Evolutionary conservation across 257 asterid genomes (phyloP).

Genomic region (Solanum neorickii): DNA sequence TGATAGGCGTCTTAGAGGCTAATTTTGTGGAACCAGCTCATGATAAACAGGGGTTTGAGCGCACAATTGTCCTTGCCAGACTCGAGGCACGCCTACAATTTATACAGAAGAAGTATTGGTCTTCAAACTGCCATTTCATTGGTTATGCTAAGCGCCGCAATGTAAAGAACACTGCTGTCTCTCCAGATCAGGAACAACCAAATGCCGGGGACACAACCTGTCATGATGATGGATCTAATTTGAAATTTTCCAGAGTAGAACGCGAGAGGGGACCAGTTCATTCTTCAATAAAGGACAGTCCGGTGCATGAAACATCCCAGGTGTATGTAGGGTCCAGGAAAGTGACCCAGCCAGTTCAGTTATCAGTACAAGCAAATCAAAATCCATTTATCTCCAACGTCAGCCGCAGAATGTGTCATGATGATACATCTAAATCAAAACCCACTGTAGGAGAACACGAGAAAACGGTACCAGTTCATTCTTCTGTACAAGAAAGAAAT

Average conservation of each 20-base stretch:
- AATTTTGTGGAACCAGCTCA: conserved; percentile 8
- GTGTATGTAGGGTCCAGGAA: no score
- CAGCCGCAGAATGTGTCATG: background rate
- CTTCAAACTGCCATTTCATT: conserved; percentile 3
- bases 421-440: background rate
- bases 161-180: background rate
- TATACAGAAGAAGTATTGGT: conserved; percentile 6
- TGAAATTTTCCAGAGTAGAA: background rate
- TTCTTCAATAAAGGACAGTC: background rate
- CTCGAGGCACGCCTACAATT: conserved; percentile 1
- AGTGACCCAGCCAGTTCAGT: background rate
- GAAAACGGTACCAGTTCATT: background rate
- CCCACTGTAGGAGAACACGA: background rate
- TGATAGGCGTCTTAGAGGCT: conserved; percentile 30
- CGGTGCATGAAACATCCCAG: background rate
- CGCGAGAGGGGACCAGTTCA: background rate
- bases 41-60: conserved; percentile 8
- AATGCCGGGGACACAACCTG: background rate
- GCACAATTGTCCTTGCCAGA: background rate
- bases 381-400: background rate
- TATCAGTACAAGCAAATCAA: background rate
- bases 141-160: conserved; percentile 7
- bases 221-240: background rate
- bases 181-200: background rate
- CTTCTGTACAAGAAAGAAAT: conserved; percentile 6